These are phyloP conservation scores for Megacollybia marginata DNA, from an alignment of 768 basidiomycete genomes.

Conservation along the genomic window DNA sequence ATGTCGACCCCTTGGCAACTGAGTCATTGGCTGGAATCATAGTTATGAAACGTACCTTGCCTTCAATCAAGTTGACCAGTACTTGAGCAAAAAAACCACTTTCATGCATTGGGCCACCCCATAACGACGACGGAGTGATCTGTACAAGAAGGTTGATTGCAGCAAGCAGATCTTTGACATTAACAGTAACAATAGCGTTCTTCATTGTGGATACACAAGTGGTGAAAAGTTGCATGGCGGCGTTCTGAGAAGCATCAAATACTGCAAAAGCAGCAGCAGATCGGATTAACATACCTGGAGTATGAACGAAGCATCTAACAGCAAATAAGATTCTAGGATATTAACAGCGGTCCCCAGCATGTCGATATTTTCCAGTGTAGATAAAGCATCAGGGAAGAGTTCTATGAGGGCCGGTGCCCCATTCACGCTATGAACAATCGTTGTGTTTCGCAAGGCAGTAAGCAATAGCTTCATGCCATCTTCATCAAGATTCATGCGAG, in stretches of 20 bases:
- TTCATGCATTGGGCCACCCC: slow-evolving; percentile 68
- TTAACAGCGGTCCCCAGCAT: slow-evolving; percentile 58
- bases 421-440: slow-evolving; percentile 38
- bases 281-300: slow-evolving; percentile 43
- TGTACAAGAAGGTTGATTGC: slow-evolving; percentile 56
- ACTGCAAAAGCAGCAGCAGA: too few species aligned
- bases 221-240: slow-evolving; percentile 48
- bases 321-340: slow-evolving; percentile 71
- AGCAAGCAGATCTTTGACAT: slow-evolving; percentile 58
- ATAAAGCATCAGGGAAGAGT: slow-evolving; percentile 56
- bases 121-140: slow-evolving; percentile 50
- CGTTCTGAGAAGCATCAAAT: slow-evolving; percentile 29
- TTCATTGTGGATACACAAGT: slow-evolving; percentile 47
- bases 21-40: not conserved
- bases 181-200: slow-evolving; percentile 21
- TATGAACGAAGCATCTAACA: slow-evolving; percentile 59
- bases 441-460: slow-evolving; percentile 58
- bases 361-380: slow-evolving; percentile 68
- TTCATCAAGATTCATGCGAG: slow-evolving; percentile 62
- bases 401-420: slow-evolving; percentile 48
- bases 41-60: slow-evolving; percentile 41
- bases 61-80: slow-evolving; percentile 52
- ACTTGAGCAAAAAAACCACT: slow-evolving; percentile 68
- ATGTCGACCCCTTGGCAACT: slow-evolving; percentile 22
- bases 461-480: slow-evolving; percentile 77